Evolutionary conservation across 1,284 basidiomycete genomes (phyloP).

Genomic region (Tylopilus sp.): DNA sequence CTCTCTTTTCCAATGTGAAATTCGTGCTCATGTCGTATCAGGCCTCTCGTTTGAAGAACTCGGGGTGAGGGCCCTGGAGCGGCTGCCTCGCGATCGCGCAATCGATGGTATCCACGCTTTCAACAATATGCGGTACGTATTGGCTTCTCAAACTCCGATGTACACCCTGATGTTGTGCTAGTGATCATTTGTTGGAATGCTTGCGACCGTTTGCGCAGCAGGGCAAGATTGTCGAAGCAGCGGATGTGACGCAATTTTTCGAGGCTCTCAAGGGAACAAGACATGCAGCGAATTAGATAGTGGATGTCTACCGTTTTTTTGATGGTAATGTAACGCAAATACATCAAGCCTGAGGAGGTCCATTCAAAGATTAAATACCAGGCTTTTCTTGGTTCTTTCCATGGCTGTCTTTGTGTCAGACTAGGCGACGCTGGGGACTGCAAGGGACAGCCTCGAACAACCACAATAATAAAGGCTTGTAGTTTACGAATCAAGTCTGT

Average conservation of each 20-base stretch:
- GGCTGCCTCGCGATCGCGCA: conserved; percentile 78
- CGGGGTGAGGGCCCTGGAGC: conserved; percentile 77
- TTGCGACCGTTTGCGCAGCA: conserved; percentile 82
- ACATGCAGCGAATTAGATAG: conserved; percentile 8
- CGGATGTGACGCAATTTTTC: conserved; percentile 79
- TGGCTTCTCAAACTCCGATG: background rate
- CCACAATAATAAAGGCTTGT: too few relatives aligned
- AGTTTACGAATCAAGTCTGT: too few relatives aligned
- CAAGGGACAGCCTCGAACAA: too few relatives aligned
- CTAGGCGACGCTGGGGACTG: too few relatives aligned
- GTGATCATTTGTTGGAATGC: conserved; percentile 78
- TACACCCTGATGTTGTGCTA: conserved; percentile 36
- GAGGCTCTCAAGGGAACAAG: conserved; percentile 54
- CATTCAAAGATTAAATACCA: background rate
- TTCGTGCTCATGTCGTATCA: conserved; percentile 35
- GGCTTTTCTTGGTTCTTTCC: too few relatives aligned
- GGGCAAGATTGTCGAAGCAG: conserved; percentile 79
- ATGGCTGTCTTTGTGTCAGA: too few relatives aligned
- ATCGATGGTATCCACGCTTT: conserved; percentile 85
- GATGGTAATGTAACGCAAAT: too few relatives aligned
- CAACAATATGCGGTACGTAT: conserved; percentile 77
- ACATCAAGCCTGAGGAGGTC: background rate
- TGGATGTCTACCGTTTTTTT: background rate
- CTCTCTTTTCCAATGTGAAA: background rate
- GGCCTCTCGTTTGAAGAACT: conserved; percentile 82